These are phyloP conservation scores for Lathyrus aphaca DNA, from an alignment of 306 rosid species.

Conservation along the genomic window DNA sequence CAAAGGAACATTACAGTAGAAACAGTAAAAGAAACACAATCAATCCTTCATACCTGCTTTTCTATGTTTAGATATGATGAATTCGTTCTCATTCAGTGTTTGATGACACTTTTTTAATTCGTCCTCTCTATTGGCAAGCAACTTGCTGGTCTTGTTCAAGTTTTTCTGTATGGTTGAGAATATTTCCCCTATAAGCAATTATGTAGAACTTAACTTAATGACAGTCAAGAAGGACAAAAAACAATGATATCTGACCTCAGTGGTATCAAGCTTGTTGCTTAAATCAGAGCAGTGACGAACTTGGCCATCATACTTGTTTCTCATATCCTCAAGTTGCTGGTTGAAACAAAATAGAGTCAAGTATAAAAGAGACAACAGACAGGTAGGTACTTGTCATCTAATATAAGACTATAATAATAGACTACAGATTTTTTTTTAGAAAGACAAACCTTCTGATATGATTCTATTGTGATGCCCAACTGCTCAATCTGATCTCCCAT, in stretches of 20 bases:
- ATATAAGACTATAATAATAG: background rate
- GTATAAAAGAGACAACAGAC: slow-evolving; percentile 11
- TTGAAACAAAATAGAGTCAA: slow-evolving; percentile 31
- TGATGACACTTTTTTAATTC: slow-evolving; percentile 72
- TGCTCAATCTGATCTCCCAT: slow-evolving; percentile 96
- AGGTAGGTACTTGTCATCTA: background rate
- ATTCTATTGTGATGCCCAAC: slow-evolving; percentile 71
- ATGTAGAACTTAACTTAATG: background rate
- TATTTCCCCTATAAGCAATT: slow-evolving; percentile 10
- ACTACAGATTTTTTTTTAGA: background rate
- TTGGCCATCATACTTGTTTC: slow-evolving; percentile 61
- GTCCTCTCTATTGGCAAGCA: slow-evolving; percentile 72
- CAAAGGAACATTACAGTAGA: background rate
- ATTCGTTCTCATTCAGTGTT: slow-evolving; percentile 70
- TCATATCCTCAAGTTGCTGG: slow-evolving; percentile 82
- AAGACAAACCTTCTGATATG: slow-evolving; percentile 74
- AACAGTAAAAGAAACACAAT: slow-evolving; percentile 1
- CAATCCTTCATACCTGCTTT: slow-evolving; percentile 70
- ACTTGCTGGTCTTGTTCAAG: slow-evolving; percentile 62
- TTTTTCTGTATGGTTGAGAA: slow-evolving; percentile 57
- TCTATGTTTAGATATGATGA: slow-evolving; percentile 78
- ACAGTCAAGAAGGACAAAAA: background rate
- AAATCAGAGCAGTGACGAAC: slow-evolving; percentile 69
- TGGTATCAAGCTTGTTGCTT: slow-evolving; percentile 73
- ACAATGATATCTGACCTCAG: slow-evolving; percentile 62